Percentiles rank a stretch among this genome's conserved stretches.
These are phyloP conservation scores for Citrus sinensis DNA, from an alignment of 345 rosid species.

Conservation along the genomic window DVS_A1.0 CM039162.1:9448501-9449000, in stretches of 20 bases:
- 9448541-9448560: too few species aligned
- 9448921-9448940: not conserved
- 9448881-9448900: not conserved
- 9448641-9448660: too few species aligned
- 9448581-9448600: too few species aligned
- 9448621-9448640: too few species aligned
- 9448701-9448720: too few species aligned
- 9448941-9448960: not conserved
- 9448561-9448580: too few species aligned
- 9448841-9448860: not conserved
- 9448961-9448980: conserved; percentile 10
- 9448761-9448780: too few species aligned
- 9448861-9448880: not conserved
- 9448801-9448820: not conserved
- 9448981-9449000: not conserved
- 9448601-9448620: too few species aligned
- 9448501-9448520: not conserved
- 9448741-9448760: too few species aligned
- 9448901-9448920: not conserved
- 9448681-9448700: not conserved
- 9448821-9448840: not conserved
- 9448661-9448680: too few species aligned
- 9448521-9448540: not conserved
- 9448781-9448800: not conserved
- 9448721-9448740: too few species aligned